These are phyloP conservation scores for Apiosordaria backusii DNA, from an alignment of 495 filamentous ascomycete genomes.

Conservation along the genomic window DNA sequence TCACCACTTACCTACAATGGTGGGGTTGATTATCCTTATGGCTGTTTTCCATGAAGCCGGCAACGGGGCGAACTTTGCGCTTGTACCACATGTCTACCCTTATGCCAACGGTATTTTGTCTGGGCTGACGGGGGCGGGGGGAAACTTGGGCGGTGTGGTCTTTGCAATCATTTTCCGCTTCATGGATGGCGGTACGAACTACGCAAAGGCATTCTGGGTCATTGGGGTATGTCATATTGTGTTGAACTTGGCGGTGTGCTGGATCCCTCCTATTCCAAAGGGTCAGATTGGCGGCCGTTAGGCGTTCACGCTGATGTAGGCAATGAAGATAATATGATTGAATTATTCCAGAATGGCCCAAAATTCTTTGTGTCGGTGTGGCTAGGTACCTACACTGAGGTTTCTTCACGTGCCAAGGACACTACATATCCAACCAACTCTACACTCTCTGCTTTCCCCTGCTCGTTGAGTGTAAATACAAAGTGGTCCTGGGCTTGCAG, in stretches of 20 bases:
- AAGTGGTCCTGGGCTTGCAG: conserved; percentile 15
- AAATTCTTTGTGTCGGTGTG: too few relatives aligned
- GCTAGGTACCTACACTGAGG: too few relatives aligned
- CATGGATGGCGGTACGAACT: conserved; percentile 54
- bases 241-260: conserved; percentile 60
- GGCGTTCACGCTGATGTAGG: too few relatives aligned
- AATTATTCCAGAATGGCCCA: too few relatives aligned
- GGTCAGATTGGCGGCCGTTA: conserved; percentile 28
- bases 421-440: conserved; percentile 18
- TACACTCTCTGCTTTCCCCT: conserved; percentile 13
- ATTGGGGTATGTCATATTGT: conserved; percentile 68
- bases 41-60: conserved; percentile 79
- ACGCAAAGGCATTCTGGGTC: conserved; percentile 70
- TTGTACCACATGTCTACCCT: conserved; percentile 82
- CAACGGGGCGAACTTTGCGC: conserved; percentile 82
- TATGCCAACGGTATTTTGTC: conserved; percentile 65
- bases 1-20: conserved; percentile 59
- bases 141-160: conserved; percentile 81
- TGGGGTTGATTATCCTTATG: conserved; percentile 68
- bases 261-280: conserved; percentile 69
- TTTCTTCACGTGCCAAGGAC: not conserved
- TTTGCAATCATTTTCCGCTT: conserved; percentile 87
- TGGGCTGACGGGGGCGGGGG: conserved; percentile 71
- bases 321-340: too few relatives aligned
- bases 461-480: conserved; percentile 14